Evolutionary conservation across 2,329 filamentous ascomycete genomes (phyloP).

Genomic region (Pseudogymnoascus sp.): DNA sequence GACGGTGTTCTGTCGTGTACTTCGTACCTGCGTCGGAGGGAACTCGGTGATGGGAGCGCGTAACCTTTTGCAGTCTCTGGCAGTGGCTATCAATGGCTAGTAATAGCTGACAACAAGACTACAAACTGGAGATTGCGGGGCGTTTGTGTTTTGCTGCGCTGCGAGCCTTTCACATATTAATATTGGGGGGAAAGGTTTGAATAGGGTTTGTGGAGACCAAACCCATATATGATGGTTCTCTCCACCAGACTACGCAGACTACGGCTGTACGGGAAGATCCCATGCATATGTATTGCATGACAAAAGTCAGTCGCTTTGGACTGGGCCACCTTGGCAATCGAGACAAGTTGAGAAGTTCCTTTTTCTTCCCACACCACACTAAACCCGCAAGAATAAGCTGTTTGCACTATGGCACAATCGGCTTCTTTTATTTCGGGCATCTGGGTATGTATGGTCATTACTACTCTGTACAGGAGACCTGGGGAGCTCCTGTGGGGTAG

Average conservation of each 20-base stretch:
- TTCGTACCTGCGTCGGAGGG: slow-evolving; percentile 2
- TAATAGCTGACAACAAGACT: neutral
- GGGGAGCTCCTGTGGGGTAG: neutral
- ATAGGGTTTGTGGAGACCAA: slow-evolving; percentile 8
- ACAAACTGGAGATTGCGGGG: neutral
- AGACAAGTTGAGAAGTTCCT: neutral
- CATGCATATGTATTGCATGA: slow-evolving; percentile 7
- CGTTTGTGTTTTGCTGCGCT: neutral
- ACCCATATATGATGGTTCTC: slow-evolving; percentile 6
- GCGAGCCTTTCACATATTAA: slow-evolving; percentile 6
- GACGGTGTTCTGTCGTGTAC: neutral
- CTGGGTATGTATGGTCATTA: neutral
- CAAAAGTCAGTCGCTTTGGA: neutral
- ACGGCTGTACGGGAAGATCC: slow-evolving; percentile 7
- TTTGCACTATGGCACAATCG: neutral
- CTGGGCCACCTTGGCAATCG: neutral
- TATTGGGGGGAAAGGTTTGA: slow-evolving; percentile 6
- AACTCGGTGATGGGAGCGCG: neutral
- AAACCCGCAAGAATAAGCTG: neutral
- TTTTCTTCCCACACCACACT: neutral
- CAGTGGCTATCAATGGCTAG: slow-evolving; percentile 6
- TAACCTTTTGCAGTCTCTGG: neutral
- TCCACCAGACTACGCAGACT: neutral
- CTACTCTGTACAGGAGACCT: neutral
- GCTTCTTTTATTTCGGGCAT: neutral